Evolutionary conservation across 108 stramenopile species (phyloP), one percentile per base, ranked within the genome.

Genomic region (Nitzschia sp.): DNA sequence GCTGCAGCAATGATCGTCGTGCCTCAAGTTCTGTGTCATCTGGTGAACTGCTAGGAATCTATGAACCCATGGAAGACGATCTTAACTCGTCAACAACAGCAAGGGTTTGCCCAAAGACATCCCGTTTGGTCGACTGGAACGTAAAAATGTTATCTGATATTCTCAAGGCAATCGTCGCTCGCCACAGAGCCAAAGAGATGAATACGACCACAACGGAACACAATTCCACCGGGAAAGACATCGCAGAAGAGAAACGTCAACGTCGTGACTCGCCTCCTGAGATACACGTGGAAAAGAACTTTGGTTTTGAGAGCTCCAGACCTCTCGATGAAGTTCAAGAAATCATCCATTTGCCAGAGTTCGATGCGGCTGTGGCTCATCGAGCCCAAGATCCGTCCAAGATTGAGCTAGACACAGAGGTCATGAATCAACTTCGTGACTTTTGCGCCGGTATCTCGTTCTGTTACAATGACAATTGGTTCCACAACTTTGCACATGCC

Each of bases 81-180:
- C 29, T 34, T 5, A 34, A 34, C 29, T 34, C 29, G 5, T 5
- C 29, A 34, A 34, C 29, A 5, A 34, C 5, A 5, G 29, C 29
- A 34, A 1, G 29, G 29, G 29, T 34, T 34, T 34, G 29, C 29
- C 29, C 29, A 5, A 52, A 38, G 34, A 24, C 38, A 11, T 29
- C 52, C 9, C 65, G 65, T 5, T 26, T 71, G 34, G 40, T 73
- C 17, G 64, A 73, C 25, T 73, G 63, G 55, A 73, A 65, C 26
- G 17, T 26, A 7, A 53, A 68, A 29, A 37, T 75, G 8, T 24
- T 68, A 34, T 17, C 12, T 17, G 19, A 62, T 7, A 51, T 58
- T 61, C 58, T 68, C 24, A 54, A 63, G 50, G 54, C 25, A 1
- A 62, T 75, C 61, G 67, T 67, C 7, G 58, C 56, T 25, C 20